Base-by-base conservation (phyloP, 2,329 filamentous ascomycete genomes). In the Trichoderma simmonsii region DNA sequence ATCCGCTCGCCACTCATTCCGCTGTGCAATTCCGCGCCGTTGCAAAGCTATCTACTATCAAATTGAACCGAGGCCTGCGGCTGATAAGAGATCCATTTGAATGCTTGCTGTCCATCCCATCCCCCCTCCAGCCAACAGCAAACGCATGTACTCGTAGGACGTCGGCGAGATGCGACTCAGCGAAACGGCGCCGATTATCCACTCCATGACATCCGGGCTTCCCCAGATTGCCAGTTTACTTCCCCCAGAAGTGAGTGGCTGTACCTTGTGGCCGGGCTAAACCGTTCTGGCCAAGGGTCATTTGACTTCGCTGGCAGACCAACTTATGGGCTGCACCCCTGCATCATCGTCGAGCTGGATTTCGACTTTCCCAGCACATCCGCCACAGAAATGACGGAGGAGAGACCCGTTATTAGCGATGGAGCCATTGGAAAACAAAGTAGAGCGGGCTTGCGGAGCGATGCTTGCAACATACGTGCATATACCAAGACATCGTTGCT, bases 121-220 rank as follows among this genome's bases (percentile, higher is more conserved):
- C 39, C 39, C 36, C 36, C 36, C 36, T 18, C 36, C 5, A n/a
- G 26, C 60, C 32, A 39, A 57, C 48, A 4, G 21, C 28, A 24
- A 32, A 24, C 65, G 39, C 4, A 26, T 26, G 26, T n/a, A n/a
- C n/a, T n/a, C n/a, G n/a, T 60, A 69, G 56, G 56, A 69, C 18
- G 24, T 61, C 66, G 66, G 66, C 66, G 66, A 69, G 66, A 21
- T 69, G 66, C 66, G 66, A 36, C 32, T 9, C 15, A 57, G 48
- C 63, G 32, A 66, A 56, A 9, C 34, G 39, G 26, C 48, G 14
- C 6, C 28, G 28, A 30, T 30, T 24, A 51, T 51, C 62, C 51
- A 67, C 64, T 32, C 30, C 28, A 21, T 32, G n/a, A 32, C 24
- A 68, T 21, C 54, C 56, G 56, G 28, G 18, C 43, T 69, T 69